These are phyloP conservation scores for Pleurotus pulmonarius DNA, from an alignment of 768 basidiomycete species.

Conservation along the genomic window DNA sequence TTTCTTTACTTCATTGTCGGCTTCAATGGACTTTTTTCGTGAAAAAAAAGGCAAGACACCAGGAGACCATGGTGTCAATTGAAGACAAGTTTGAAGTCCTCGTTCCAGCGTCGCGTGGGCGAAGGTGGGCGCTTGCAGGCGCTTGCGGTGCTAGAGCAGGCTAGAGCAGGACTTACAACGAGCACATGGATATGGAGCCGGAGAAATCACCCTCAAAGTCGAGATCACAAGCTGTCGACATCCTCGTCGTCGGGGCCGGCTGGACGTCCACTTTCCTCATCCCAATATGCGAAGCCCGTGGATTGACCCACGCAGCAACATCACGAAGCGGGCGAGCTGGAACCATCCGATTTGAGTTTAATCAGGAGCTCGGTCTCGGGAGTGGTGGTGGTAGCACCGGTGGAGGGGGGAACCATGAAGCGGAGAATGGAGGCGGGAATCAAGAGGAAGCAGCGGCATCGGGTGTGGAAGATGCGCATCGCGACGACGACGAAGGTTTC, in stretches of 20 bases:
- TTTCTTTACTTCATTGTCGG: not conserved
- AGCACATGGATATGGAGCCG: not conserved
- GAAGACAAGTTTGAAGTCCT: not conserved
- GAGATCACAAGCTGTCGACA: slow-evolving; percentile 30
- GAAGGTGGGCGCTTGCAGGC: no score
- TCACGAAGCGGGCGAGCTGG: slow-evolving; percentile 45
- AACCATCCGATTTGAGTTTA: slow-evolving; percentile 55
- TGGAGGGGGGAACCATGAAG: not conserved
- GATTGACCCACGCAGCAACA: slow-evolving; percentile 46
- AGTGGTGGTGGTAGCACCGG: not conserved
- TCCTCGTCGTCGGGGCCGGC: slow-evolving; percentile 64
- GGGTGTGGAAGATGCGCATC: not conserved
- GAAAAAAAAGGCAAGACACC: not conserved
- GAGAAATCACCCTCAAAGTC: slow-evolving; percentile 1
- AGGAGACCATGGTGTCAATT: not conserved
- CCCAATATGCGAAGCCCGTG: slow-evolving; percentile 40
- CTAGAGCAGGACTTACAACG: no score
- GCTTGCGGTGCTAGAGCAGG: no score
- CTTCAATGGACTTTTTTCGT: not conserved
- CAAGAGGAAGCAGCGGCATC: not conserved
- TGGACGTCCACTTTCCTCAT: slow-evolving; percentile 64
- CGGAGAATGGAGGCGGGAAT: not conserved
- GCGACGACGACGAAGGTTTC: slow-evolving; percentile 28
- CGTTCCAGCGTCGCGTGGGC: no score
- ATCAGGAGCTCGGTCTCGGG: slow-evolving; percentile 33